phyloP scores from a whole-genome alignment of 2,329 filamentous ascomycete genomes.

The Colletotrichum noveboracense region DNA sequence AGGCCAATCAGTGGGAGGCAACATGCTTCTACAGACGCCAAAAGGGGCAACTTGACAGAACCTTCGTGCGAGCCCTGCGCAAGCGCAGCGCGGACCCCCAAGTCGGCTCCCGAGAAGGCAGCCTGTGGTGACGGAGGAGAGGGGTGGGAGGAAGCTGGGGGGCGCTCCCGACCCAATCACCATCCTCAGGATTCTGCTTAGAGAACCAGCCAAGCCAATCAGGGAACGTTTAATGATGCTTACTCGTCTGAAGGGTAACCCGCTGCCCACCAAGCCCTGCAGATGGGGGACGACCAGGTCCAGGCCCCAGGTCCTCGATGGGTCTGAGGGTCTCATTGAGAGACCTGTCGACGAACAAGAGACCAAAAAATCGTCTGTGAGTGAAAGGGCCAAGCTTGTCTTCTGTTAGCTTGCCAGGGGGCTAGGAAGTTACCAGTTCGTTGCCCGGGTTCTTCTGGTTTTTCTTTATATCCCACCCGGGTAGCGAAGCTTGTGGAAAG shows the following conservation, averaged over 20 bases:
- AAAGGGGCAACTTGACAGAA: background rate
- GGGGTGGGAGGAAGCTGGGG: background rate
- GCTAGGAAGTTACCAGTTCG: background rate
- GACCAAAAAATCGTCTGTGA: background rate
- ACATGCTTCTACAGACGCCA: background rate
- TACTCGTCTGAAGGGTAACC: conserved; percentile 6
- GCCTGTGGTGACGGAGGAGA: background rate
- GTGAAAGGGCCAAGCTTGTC: background rate
- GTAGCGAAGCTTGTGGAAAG: background rate
- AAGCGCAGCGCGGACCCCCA: background rate
- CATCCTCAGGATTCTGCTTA: background rate
- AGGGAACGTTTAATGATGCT: background rate
- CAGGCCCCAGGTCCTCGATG: background rate
- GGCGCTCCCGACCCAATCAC: background rate
- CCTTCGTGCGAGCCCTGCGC: background rate
- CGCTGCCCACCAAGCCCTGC: background rate
- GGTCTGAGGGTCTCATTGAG: background rate
- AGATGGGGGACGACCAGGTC: background rate
- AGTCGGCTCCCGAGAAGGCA: background rate
- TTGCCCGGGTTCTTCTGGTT: background rate
- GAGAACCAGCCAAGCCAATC: background rate
- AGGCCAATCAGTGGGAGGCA: background rate
- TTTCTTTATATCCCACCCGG: background rate
- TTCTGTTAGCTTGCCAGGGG: background rate
- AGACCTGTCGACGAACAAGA: background rate